phyloP scores from a whole-genome alignment of 345 rosid species.

The Sapria himalayana region DNA sequence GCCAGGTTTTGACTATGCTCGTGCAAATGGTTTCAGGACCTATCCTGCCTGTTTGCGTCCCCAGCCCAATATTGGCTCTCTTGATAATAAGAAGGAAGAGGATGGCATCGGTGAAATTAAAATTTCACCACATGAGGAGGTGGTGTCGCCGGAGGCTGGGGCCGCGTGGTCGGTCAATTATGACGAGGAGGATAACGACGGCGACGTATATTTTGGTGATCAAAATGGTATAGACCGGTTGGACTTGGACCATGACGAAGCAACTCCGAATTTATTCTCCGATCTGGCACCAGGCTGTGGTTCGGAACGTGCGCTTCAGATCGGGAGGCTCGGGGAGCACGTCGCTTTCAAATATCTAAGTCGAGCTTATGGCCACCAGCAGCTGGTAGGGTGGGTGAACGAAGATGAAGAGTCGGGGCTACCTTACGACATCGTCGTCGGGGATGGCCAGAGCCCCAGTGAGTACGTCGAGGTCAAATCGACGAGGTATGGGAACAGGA shows the following conservation, averaged over 20 bases:
- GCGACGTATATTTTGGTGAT: too few relatives aligned
- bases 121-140: too few relatives aligned
- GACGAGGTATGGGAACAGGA: slow-evolving; percentile 45
- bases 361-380: slow-evolving; percentile 14
- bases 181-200: too few relatives aligned
- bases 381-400: slow-evolving; percentile 56
- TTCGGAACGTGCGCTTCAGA: slow-evolving; percentile 23
- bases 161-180: too few relatives aligned
- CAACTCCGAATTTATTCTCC: too few relatives aligned
- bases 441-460: slow-evolving; percentile 15
- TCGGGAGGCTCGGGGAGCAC: slow-evolving; percentile 56
- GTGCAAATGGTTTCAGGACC: slow-evolving; percentile 17
- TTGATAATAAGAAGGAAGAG: slow-evolving; percentile 9
- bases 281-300: too few relatives aligned
- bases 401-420: slow-evolving; percentile 49
- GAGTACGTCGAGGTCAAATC: slow-evolving; percentile 77
- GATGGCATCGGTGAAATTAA: slow-evolving; percentile 11
- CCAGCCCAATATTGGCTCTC: slow-evolving; percentile 9
- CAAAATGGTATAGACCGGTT: too few relatives aligned
- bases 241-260: too few relatives aligned
- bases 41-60: slow-evolving; percentile 11
- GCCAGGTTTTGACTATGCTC: slow-evolving; percentile 23
- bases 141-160: too few relatives aligned
- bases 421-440: slow-evolving; percentile 53
- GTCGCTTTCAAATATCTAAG: slow-evolving; percentile 41